These are phyloP conservation scores for Pythium catenulatum DNA, from an alignment of 352 stramenopile genomes.

Conservation along the genomic window DNA sequence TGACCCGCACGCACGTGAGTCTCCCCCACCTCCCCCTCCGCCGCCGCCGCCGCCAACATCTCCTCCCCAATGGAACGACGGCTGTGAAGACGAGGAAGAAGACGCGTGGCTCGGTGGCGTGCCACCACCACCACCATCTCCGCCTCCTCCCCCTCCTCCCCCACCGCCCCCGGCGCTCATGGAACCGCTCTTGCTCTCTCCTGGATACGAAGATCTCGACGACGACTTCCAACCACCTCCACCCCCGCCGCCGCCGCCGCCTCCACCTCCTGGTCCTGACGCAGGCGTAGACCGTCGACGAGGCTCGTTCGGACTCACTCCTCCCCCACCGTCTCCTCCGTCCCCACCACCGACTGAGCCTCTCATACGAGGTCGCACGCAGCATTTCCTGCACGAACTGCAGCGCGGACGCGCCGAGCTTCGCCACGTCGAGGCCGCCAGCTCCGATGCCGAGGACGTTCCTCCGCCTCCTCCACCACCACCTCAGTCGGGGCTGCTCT, in stretches of 20 bases:
- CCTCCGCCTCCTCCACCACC: background rate
- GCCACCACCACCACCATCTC: constrained; percentile 9
- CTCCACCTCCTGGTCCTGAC: background rate
- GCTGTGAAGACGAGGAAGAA: constrained; percentile 3
- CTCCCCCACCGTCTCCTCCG: constrained; percentile 28
- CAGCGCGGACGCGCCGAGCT: constrained; percentile 24
- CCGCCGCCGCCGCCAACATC: background rate
- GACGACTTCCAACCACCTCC: constrained; percentile 33
- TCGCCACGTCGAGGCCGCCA: constrained; percentile 1
- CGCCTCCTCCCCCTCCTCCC: constrained; percentile 18
- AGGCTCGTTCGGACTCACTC: constrained; percentile 9
- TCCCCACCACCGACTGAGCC: background rate
- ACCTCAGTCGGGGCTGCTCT: background rate
- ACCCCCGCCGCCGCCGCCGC: constrained; percentile 53
- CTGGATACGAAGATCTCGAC: background rate
- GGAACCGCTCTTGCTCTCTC: background rate
- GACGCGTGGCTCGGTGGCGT: background rate
- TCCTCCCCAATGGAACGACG: background rate
- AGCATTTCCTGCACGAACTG: constrained; percentile 27
- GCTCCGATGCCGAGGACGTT: background rate
- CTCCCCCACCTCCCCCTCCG: background rate
- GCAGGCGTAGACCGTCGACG: background rate
- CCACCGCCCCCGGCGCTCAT: too few species aligned
- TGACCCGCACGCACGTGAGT: constrained; percentile 50
- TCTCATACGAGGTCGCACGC: background rate